These are phyloP conservation scores for Vitis hybrid DNA, from an alignment of 177 flowering plant species.

Conservation along the genomic window DNA sequence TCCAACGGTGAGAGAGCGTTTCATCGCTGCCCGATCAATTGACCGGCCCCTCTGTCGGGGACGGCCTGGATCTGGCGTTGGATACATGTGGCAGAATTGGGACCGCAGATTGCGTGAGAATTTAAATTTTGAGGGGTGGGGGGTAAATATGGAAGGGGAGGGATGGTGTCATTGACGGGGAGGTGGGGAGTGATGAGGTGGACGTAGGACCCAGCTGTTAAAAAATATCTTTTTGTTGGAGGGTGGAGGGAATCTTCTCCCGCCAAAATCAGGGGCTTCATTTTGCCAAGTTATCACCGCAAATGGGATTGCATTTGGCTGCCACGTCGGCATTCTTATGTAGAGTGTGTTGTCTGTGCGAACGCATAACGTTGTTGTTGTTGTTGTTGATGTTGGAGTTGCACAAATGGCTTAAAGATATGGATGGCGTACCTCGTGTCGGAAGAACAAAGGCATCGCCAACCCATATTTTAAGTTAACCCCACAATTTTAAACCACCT, in stretches of 20 bases:
- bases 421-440: no score
- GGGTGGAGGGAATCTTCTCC: conserved; percentile 8
- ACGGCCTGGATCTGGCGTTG: background rate
- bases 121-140: conserved; percentile 5
- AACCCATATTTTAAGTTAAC: no score
- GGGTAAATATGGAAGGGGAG: background rate
- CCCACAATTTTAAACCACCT: no score
- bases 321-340: background rate
- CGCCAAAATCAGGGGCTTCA: conserved; percentile 1
- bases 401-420: no score
- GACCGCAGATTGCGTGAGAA: background rate
- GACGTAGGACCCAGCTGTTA: background rate
- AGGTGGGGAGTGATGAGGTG: conserved; percentile 6
- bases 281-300: background rate
- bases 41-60: background rate
- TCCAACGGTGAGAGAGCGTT: conserved; percentile 1
- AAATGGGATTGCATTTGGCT: background rate
- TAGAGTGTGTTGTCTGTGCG: no score
- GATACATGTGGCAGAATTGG: background rate
- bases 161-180: background rate
- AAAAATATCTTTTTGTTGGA: conserved; percentile 3
- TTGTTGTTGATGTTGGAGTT: no score
- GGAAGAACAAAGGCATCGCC: no score
- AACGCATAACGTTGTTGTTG: no score
- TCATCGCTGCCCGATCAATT: background rate